Percentiles rank a stretch among this genome's conserved stretches.
These are phyloP conservation scores for Sporothrix humicola DNA, from an alignment of 2,329 filamentous ascomycete species.

Conservation along the genomic window DNA sequence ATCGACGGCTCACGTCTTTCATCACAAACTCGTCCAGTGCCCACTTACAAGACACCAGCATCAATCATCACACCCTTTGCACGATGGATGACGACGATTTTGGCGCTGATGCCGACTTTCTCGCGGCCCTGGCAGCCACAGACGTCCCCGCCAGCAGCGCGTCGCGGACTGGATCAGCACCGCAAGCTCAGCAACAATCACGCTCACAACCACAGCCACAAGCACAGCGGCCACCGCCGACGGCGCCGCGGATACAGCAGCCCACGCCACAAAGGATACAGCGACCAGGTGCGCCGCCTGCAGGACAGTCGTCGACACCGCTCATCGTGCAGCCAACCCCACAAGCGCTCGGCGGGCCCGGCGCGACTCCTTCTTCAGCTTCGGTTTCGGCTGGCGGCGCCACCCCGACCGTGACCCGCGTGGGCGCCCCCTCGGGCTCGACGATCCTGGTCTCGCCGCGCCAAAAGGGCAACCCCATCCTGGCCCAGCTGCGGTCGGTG, in stretches of 20 bases:
- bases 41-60: neutral
- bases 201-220: constrained; percentile 40
- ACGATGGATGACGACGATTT: constrained; percentile 58
- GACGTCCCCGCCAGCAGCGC: constrained; percentile 42
- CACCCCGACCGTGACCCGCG: neutral
- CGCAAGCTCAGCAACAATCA: constrained; percentile 21
- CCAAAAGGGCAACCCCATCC: constrained; percentile 92
- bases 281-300: constrained; percentile 39
- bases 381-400: neutral
- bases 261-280: constrained; percentile 63
- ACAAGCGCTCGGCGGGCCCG: constrained; percentile 67
- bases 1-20: neutral
- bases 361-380: neutral
- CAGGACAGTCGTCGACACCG: constrained; percentile 37
- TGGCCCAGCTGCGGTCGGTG: constrained; percentile 79
- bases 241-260: constrained; percentile 53
- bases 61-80: neutral
- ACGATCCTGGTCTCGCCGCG: constrained; percentile 88
- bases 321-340: constrained; percentile 86
- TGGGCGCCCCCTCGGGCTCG: constrained; percentile 59
- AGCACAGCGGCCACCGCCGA: constrained; percentile 51
- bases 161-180: neutral
- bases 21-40: neutral
- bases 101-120: constrained; percentile 61
- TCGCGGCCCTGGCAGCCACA: constrained; percentile 61